A percentile compares a stretch with the other conserved stretches of the same genome.
These are phyloP conservation scores for Wickerhamiella bombiphila DNA, from an alignment of 805 yeast genomes.

Conservation along the genomic window DNA sequence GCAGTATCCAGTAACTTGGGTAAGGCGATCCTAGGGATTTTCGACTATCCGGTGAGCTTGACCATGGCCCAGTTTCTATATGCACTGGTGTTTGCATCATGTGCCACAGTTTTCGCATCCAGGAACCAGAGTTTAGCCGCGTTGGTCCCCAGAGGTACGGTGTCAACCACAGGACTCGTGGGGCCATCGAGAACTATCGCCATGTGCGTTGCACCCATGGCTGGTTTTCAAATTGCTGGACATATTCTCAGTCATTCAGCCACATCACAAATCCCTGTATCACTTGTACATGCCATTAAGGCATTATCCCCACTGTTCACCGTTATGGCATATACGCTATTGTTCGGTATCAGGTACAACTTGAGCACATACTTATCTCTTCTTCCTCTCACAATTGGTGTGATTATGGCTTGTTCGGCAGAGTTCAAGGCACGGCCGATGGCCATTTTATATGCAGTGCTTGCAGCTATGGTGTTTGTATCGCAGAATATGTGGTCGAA, in stretches of 20 bases:
- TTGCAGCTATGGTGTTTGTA: slow-evolving; percentile 63
- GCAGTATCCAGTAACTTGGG: slow-evolving; percentile 73
- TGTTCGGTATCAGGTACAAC: slow-evolving; percentile 46
- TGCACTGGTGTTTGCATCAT: slow-evolving; percentile 41
- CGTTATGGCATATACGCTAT: slow-evolving; percentile 55
- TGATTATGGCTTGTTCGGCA: slow-evolving; percentile 45
- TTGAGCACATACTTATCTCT: slow-evolving; percentile 61
- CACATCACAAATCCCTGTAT: slow-evolving; percentile 85
- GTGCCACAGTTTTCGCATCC: slow-evolving; percentile 29
- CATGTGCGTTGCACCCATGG: slow-evolving; percentile 69
- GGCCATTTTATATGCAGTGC: slow-evolving; percentile 56
- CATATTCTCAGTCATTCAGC: slow-evolving; percentile 86
- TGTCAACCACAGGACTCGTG: slow-evolving; percentile 14
- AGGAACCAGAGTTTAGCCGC: slow-evolving; percentile 20
- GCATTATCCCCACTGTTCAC: slow-evolving; percentile 84
- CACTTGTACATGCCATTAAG: slow-evolving; percentile 86
- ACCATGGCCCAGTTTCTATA: slow-evolving; percentile 76
- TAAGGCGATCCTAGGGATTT: slow-evolving; percentile 55
- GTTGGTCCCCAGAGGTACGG: slow-evolving; percentile 25
- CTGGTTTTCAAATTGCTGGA: slow-evolving; percentile 81
- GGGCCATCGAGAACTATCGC: slow-evolving; percentile 21
- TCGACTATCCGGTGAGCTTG: slow-evolving; percentile 71
- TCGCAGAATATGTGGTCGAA: slow-evolving; percentile 79
- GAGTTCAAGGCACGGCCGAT: slow-evolving; percentile 32
- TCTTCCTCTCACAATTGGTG: slow-evolving; percentile 68